Base-by-base conservation (phyloP, 1,284 basidiomycete species). In the Cutaneotrichosporon curvatum region DNA sequence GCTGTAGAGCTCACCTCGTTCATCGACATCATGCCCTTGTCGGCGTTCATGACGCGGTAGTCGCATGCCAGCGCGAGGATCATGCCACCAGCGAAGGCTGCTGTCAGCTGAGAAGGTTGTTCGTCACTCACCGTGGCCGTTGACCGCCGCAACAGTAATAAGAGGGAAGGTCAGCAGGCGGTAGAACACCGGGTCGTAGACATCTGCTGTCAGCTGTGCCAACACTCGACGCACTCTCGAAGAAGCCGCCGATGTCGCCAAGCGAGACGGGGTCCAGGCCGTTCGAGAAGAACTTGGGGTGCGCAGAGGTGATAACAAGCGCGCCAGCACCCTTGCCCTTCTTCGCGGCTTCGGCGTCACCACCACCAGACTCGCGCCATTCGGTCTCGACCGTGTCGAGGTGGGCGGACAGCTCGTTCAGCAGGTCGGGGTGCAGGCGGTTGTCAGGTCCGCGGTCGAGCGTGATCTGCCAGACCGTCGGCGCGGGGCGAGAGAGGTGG, bases 231-330 rank as follows among this genome's bases (percentile, higher is more conserved):
- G 57, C 59, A 89, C 87, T 69, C 37, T 78, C 76, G 70, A 91
- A 87, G 72, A 89, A 91, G 49, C 80, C 78, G 7, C 14, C 14
- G 33, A 14, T 5, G 32, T 76, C 74, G 33, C 78, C 70, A 9
- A 81, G 75, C 31, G 35, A 37, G 4, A 32, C 34, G 18, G 81
- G 84, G 68, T 89, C 85, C 40, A 91, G 77, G 2, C 87, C 88
- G 64, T 90, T 91, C 68, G 83, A 85, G 71, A 90, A 92, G 77
- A 90, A 92, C 71, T 88, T 90, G 62, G 87, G 79, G 62, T 85
- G 82, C 47, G 77, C 76, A 50, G 76, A 76, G 43, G 86, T 81
- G 41, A 91, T 79, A 45, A 91, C 80, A 33, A 92, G 70, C 2
- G 85, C 81, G 15, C 87, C 88, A 1, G 61, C 62, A 3, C 63